phyloP scores from a whole-genome alignment of 306 rosid species.

The Potentilla sterilis region DNA sequence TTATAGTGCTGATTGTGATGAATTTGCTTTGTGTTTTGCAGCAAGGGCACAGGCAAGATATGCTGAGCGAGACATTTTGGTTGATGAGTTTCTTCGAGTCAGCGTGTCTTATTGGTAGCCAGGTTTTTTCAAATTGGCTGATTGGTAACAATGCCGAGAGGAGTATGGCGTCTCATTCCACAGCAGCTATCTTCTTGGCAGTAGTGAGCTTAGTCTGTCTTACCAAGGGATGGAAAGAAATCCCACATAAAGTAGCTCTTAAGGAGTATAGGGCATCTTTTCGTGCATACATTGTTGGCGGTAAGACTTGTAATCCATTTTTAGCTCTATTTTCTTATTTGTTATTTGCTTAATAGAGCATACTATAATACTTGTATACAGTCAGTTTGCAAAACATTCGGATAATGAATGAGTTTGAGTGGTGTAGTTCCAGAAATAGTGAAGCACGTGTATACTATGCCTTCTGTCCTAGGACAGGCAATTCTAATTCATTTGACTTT shows the following conservation, averaged over 20 bases:
- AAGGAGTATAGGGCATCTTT: conserved; percentile 72
- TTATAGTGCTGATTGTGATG: background rate
- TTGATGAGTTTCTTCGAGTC: conserved; percentile 84
- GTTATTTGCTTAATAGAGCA: background rate
- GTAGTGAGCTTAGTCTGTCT: conserved; percentile 51
- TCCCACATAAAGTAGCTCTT: conserved; percentile 41
- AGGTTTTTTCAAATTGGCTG: conserved; percentile 81
- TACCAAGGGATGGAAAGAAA: conserved; percentile 63
- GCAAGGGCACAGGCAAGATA: conserved; percentile 87
- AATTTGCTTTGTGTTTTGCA: conserved; percentile 41
- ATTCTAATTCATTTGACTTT: background rate
- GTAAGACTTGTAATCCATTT: conserved; percentile 37
- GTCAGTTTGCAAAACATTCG: background rate
- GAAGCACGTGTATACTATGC: background rate
- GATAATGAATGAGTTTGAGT: background rate
- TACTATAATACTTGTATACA: background rate
- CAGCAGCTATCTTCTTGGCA: conserved; percentile 59
- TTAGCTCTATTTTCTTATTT: background rate
- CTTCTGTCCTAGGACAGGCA: background rate
- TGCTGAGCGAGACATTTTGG: conserved; percentile 86
- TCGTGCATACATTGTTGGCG: conserved; percentile 59
- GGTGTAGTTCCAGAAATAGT: background rate
- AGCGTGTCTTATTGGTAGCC: conserved; percentile 76
- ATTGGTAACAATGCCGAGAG: conserved; percentile 45
- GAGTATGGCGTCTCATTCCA: conserved; percentile 46